Base-by-base conservation (phyloP, 768 basidiomycete species). In the Podaxis carcinomalis region DNA sequence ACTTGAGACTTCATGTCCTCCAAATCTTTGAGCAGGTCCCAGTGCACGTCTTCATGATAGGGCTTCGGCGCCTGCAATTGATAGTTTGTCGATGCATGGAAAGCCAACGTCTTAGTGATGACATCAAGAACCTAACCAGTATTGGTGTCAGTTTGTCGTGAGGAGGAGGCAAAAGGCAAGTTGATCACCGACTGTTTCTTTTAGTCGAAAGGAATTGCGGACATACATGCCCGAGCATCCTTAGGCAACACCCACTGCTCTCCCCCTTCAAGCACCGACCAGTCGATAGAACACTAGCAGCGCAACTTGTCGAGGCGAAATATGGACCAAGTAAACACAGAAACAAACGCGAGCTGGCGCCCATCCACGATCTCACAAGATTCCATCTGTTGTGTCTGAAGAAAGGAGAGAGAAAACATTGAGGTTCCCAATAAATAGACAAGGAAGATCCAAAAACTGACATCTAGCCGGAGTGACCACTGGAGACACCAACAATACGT, bases 51-150 rank as follows among this genome's bases (percentile, higher is more conserved):
- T 2, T 72, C 63, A 9, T 75, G 68, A 66, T 83, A 86, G 4
- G 85, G 85, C 21, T 70, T 67, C 0, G 84, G 83, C 1, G 85
- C 84, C 55, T 74, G 72, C 46, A 82, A 75, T 69, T 85, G 79
- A 60, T 86, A 86, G 72, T 85, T 86, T 25, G 81, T 78, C 2
- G 85, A 86, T 0, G 84, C 83, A 66, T 86, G 85, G 67, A 88
- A 86, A 13, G 81, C 78, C 7, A 86, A 68, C 0, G 82, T 83
- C 67, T 82, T 84, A 65, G 77, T 85, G 47, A 85, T 73, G 7
- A 83, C 82, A 62, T 86, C 80, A 37, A 86, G 74, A 52, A 82
- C 78, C 84, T 86, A 61, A 19, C 21, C 27, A 4, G 40, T 13
- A 11, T 19, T 21, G 37, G 2, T 11, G 27, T 42, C 1, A 58